Conservation (phyloP, 805 yeast genomes). For the Lachancea waltii region DNA sequence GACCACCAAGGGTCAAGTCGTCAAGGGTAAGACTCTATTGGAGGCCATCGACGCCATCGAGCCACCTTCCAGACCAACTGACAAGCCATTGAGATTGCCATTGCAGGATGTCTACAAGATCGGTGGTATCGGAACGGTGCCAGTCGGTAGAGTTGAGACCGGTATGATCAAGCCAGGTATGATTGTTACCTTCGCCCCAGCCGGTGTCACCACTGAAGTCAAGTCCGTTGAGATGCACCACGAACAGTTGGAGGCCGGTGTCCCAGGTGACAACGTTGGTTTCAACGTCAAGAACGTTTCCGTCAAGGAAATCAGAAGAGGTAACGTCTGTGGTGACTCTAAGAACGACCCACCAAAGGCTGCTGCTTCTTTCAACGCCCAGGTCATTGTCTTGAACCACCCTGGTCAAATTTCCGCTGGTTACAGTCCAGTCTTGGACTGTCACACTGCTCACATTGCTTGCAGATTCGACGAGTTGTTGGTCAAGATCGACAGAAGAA, state of each 20-base stretch:
- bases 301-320: slow-evolving; percentile 84
- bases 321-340: slow-evolving; percentile 89
- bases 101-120: slow-evolving; percentile 90
- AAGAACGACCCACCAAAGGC: slow-evolving; percentile 84
- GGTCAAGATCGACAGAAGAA: slow-evolving; percentile 85
- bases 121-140: slow-evolving; percentile 89
- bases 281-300: slow-evolving; percentile 89
- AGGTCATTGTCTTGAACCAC: slow-evolving; percentile 83
- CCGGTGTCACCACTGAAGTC: slow-evolving; percentile 84
- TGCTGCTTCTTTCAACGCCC: slow-evolving; percentile 75
- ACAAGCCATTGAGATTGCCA: slow-evolving; percentile 84
- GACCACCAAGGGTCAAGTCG: slow-evolving; percentile 63
- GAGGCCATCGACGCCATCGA: slow-evolving; percentile 82
- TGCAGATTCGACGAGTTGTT: slow-evolving; percentile 76
- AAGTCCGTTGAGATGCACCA: slow-evolving; percentile 88
- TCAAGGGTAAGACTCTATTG: slow-evolving; percentile 74
- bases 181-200: slow-evolving; percentile 85
- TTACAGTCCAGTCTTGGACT: slow-evolving; percentile 85
- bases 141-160: slow-evolving; percentile 92
- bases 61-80: slow-evolving; percentile 75
- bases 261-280: slow-evolving; percentile 89
- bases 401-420: slow-evolving; percentile 90
- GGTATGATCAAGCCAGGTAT: slow-evolving; percentile 89
- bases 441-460: slow-evolving; percentile 92
- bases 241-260: slow-evolving; percentile 70